Percentiles rank a stretch among this genome's conserved stretches.
phyloP scores from a whole-genome alignment of 2,329 filamentous ascomycete genomes.

The Nemania serpens region DNA sequence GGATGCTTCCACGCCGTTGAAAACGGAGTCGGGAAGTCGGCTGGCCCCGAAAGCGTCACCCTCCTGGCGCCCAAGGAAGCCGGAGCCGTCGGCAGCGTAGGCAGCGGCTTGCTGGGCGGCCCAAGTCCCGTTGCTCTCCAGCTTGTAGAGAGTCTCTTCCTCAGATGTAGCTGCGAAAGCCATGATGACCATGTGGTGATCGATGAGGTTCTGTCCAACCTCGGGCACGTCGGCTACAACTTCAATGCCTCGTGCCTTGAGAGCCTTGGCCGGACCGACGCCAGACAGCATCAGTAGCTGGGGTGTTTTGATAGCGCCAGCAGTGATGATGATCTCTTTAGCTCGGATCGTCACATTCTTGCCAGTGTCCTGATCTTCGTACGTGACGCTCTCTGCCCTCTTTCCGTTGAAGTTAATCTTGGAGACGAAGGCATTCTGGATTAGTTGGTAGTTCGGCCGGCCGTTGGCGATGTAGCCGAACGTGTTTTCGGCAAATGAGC shows the following conservation, averaged over 20 bases:
- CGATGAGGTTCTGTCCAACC: constrained; percentile 36
- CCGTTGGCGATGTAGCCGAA: constrained; percentile 21
- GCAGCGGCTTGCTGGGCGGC: constrained; percentile 20
- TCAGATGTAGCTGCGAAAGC: constrained; percentile 23
- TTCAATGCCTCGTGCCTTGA: constrained; percentile 38
- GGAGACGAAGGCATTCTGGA: constrained; percentile 38
- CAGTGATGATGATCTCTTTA: constrained; percentile 39
- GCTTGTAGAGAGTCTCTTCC: constrained; percentile 15
- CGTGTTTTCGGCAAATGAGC: constrained; percentile 27
- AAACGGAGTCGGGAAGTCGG: constrained; percentile 26
- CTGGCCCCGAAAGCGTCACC: constrained; percentile 16
- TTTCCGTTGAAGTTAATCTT: constrained; percentile 43
- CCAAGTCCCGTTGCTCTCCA: constrained; percentile 9
- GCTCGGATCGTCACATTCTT: constrained; percentile 38
- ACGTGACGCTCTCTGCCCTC: constrained; percentile 44
- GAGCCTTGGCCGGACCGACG: constrained; percentile 33
- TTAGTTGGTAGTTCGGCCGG: constrained; percentile 24
- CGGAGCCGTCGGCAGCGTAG: constrained; percentile 22
- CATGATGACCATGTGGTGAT: constrained; percentile 28
- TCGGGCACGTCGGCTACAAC: constrained; percentile 34
- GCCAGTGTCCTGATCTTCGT: constrained; percentile 35
- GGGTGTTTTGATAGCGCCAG: constrained; percentile 38
- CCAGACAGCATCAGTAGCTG: constrained; percentile 41
- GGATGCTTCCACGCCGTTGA: constrained; percentile 18
- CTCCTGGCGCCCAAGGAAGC: constrained; percentile 14